These are phyloP conservation scores for Daldinia eschscholtzii DNA, from an alignment of 2,329 filamentous ascomycete species.

Conservation along the genomic window DNA sequence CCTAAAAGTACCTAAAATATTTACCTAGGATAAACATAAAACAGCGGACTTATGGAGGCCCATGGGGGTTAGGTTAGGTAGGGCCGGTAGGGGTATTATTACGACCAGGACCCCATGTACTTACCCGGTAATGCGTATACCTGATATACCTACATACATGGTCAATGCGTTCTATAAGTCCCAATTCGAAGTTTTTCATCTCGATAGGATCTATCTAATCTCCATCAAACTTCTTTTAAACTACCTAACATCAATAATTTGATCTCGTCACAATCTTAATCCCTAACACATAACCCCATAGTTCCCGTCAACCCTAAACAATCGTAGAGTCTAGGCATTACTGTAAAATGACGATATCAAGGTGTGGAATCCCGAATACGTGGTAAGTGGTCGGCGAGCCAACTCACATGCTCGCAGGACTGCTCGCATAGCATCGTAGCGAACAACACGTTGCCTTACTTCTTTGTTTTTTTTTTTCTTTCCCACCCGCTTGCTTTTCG, in stretches of 20 bases:
- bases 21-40: not conserved
- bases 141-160: constrained; percentile 1
- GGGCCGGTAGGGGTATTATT: too few relatives aligned
- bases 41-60: constrained; percentile 7
- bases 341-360: constrained; percentile 24
- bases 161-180: constrained; percentile 31
- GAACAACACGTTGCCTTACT: constrained; percentile 33
- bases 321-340: constrained; percentile 22
- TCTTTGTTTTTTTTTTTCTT: not conserved
- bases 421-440: not conserved
- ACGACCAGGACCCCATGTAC: too few relatives aligned
- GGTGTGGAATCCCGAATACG: constrained; percentile 40
- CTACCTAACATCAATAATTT: constrained; percentile 10
- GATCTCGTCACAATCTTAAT: constrained; percentile 9
- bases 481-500: constrained; percentile 31
- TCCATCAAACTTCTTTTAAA: constrained; percentile 13
- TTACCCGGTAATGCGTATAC: too few relatives aligned
- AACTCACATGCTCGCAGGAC: constrained; percentile 24
- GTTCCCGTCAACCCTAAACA: not conserved
- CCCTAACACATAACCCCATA: constrained; percentile 1
- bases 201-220: constrained; percentile 3
- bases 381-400: constrained; percentile 37
- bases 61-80: not conserved
- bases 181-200: constrained; percentile 7
- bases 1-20: too few relatives aligned